Percentiles rank a stretch among this genome's conserved stretches.
Evolutionary conservation across 2,329 filamentous ascomycete genomes (phyloP).

Genomic region (Botrytis sinoallii): DNA sequence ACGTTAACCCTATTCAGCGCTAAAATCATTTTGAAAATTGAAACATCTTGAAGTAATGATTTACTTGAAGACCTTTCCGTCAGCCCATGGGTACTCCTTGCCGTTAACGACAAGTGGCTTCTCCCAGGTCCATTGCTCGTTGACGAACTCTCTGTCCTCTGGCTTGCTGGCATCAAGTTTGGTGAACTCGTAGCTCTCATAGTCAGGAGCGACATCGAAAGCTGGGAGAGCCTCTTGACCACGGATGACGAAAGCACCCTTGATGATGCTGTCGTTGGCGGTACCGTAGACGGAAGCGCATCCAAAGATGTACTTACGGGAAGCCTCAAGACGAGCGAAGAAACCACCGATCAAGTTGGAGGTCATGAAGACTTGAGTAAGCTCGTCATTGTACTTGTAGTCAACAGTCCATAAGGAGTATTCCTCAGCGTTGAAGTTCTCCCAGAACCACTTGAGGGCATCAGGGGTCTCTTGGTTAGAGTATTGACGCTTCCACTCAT

Average conservation of each 20-base stretch:
- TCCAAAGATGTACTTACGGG: constrained; percentile 98
- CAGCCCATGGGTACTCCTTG: constrained; percentile 85
- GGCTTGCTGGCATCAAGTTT: constrained; percentile 89
- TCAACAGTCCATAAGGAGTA: constrained; percentile 92
- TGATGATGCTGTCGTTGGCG: constrained; percentile 85
- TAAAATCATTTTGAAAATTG: constrained; percentile 26
- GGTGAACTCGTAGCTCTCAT: constrained; percentile 91
- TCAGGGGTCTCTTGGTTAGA: constrained; percentile 88
- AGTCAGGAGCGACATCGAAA: constrained; percentile 96
- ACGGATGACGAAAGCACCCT: constrained; percentile 92
- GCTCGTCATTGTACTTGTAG: constrained; percentile 99
- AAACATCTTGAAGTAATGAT: constrained; percentile 31
- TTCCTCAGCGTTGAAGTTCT: constrained; percentile 89
- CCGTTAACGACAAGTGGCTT: constrained; percentile 74
- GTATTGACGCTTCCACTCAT: constrained; percentile 99
- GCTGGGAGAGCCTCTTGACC: constrained; percentile 82
- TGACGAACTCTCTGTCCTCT: constrained; percentile 82
- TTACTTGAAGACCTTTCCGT: constrained; percentile 99
- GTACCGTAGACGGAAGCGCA: constrained; percentile 82
- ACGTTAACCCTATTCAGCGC: constrained; percentile 22
- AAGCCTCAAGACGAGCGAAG: constrained; percentile 94
- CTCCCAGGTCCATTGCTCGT: constrained; percentile 90
- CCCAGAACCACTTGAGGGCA: constrained; percentile 97
- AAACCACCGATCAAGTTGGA: constrained; percentile 98
- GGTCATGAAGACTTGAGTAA: constrained; percentile 97